Conservation (phyloP, 2,329 filamentous ascomycete species). For the Fusarium sacchari region DNA sequence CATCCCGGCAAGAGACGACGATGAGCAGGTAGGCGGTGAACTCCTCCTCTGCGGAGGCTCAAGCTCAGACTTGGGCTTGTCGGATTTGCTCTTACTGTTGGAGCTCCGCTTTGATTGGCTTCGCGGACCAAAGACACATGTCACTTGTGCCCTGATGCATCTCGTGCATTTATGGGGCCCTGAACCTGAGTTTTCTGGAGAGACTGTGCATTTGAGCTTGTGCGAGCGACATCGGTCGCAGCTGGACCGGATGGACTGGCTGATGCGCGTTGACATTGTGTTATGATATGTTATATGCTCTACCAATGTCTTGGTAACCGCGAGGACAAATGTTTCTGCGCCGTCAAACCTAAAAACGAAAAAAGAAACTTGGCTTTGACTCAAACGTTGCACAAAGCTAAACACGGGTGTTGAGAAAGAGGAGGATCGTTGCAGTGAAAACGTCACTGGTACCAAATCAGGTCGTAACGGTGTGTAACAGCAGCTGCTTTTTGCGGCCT, state of each 20-base stretch:
- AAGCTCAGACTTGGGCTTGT: accelerated
- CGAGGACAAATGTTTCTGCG: too few relatives aligned
- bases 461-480: too few relatives aligned
- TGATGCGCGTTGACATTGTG: neutral
- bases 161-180: neutral
- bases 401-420: too few relatives aligned
- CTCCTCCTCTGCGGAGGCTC: neutral
- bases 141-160: conserved; percentile 1
- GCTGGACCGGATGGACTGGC: neutral
- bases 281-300: neutral
- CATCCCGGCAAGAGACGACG: neutral
- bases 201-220: conserved; percentile 2
- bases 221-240: neutral
- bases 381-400: too few relatives aligned
- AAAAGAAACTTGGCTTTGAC: too few relatives aligned
- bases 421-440: neutral
- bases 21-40: neutral
- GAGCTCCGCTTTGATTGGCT: neutral
- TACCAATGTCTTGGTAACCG: too few relatives aligned
- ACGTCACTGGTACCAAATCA: neutral
- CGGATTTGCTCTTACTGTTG: neutral
- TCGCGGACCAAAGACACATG: neutral
- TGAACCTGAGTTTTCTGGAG: neutral
- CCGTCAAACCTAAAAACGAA: too few relatives aligned
- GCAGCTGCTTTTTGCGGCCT: neutral